Evolutionary conservation across 257 asterid species (phyloP).

Genomic region (Solanum microdontum): DNA sequence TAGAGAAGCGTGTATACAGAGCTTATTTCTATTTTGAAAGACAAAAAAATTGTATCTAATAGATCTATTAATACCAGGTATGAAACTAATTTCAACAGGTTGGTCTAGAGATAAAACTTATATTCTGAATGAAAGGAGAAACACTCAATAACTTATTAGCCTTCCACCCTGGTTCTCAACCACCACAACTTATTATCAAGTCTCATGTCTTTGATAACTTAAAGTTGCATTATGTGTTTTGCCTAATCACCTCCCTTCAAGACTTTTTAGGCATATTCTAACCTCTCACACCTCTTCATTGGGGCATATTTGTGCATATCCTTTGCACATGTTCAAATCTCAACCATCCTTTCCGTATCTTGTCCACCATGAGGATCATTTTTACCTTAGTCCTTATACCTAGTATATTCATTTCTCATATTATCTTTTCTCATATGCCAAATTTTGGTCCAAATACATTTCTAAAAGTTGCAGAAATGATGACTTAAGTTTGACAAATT

Average conservation of each 20-base stretch:
- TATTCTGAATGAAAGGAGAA: neutral
- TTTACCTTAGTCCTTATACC: neutral
- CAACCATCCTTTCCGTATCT: neutral
- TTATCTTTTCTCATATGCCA: neutral
- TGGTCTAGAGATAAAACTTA: too few species aligned
- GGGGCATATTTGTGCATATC: neutral
- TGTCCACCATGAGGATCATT: too few species aligned
- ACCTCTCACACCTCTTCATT: neutral
- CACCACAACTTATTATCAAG: neutral
- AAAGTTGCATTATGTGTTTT: accelerated
- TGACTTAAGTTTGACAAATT: neutral
- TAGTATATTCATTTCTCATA: neutral
- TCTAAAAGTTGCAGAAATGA: neutral
- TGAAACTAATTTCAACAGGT: too few species aligned
- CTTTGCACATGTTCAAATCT: neutral
- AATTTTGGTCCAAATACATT: neutral
- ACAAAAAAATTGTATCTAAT: too few species aligned
- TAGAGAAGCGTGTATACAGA: too few species aligned
- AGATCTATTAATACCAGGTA: too few species aligned
- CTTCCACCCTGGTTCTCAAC: neutral
- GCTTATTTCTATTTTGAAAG: too few species aligned
- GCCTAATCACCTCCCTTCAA: neutral
- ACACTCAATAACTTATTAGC: neutral
- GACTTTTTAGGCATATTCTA: neutral
- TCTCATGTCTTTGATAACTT: neutral